phyloP scores from a whole-genome alignment of 2,329 filamentous ascomycete species.

The Ophiostoma sp. region DNA sequence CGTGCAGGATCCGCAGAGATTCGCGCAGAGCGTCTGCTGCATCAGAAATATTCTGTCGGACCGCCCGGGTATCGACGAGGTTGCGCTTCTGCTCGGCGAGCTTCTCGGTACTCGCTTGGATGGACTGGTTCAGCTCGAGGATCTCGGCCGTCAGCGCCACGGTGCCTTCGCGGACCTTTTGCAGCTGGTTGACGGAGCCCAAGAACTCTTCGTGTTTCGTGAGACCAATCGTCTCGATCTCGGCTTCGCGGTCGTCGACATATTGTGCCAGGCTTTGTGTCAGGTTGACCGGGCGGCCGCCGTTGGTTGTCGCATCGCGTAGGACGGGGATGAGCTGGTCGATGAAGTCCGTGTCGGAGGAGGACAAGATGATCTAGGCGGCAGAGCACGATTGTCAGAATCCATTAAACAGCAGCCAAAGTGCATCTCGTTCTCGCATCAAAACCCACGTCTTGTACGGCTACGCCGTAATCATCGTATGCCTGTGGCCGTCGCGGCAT shows the following conservation, averaged over 20 bases:
- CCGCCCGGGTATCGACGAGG: slow-evolving; percentile 85
- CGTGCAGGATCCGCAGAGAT: slow-evolving; percentile 85
- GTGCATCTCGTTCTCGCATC: background rate
- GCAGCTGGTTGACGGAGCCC: slow-evolving; percentile 88
- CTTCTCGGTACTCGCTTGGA: slow-evolving; percentile 91
- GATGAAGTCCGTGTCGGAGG: slow-evolving; percentile 89
- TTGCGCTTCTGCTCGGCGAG: slow-evolving; percentile 92
- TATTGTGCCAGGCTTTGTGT: slow-evolving; percentile 78
- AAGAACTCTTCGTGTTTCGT: slow-evolving; percentile 98
- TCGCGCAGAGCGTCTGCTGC: slow-evolving; percentile 85
- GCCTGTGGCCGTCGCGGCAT: slow-evolving; percentile 34
- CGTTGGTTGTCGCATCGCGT: slow-evolving; percentile 79
- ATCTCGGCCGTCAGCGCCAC: slow-evolving; percentile 88
- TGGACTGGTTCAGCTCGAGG: slow-evolving; percentile 86
- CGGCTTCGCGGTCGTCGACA: slow-evolving; percentile 79
- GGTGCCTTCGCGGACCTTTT: slow-evolving; percentile 86
- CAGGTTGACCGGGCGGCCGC: slow-evolving; percentile 70
- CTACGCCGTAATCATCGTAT: slow-evolving; percentile 36
- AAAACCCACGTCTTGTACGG: slow-evolving; percentile 32
- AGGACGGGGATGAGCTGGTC: slow-evolving; percentile 94
- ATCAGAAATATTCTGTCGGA: slow-evolving; percentile 94
- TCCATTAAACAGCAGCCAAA: background rate
- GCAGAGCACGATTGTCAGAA: background rate
- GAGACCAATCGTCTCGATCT: slow-evolving; percentile 92
- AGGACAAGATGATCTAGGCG: slow-evolving; percentile 81